Percentiles rank a stretch among this genome's conserved stretches.
Conservation (phyloP, 2,329 filamentous ascomycete genomes). For the Hortaea sp. region DNA sequence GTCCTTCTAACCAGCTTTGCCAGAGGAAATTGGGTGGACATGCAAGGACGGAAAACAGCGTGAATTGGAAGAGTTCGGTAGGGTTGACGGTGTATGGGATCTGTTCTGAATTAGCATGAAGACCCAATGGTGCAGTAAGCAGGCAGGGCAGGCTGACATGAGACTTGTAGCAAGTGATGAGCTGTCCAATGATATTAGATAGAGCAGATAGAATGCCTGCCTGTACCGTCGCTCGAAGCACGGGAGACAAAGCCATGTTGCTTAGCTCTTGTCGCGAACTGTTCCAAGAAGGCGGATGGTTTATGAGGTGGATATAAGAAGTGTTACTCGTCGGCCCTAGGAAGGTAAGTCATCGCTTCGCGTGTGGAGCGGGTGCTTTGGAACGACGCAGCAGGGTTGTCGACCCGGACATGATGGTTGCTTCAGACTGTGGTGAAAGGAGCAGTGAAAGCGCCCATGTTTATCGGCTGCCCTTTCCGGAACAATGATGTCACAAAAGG, state of each 20-base stretch:
- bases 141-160: constrained; percentile 35
- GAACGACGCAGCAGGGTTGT: no score
- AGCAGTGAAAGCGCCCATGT: no score
- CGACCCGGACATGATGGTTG: no score
- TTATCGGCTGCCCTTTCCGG: no score
- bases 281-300: no score
- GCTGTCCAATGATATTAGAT: constrained; percentile 66
- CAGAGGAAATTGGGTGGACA: constrained; percentile 78
- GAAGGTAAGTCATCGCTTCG: no score
- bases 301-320: no score
- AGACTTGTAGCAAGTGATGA: constrained; percentile 51
- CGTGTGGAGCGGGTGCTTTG: no score
- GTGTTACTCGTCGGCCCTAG: no score
- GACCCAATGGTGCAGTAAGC: not conserved
- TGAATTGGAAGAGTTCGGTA: constrained; percentile 63
- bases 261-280: not conserved
- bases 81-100: constrained; percentile 44
- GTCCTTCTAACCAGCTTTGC: constrained; percentile 68
- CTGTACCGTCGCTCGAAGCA: constrained; percentile 47
- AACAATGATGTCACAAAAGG: no score
- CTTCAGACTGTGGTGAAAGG: no score
- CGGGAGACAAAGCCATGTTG: not conserved
- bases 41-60: constrained; percentile 61
- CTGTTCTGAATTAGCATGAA: constrained; percentile 12
- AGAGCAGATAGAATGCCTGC: constrained; percentile 53